A percentile compares a stretch with the other conserved stretches of the same genome.
Evolutionary conservation across 2,329 filamentous ascomycete species (phyloP).

Genomic region (Ophiognomonia clavigignenti-juglandacearum): DNA sequence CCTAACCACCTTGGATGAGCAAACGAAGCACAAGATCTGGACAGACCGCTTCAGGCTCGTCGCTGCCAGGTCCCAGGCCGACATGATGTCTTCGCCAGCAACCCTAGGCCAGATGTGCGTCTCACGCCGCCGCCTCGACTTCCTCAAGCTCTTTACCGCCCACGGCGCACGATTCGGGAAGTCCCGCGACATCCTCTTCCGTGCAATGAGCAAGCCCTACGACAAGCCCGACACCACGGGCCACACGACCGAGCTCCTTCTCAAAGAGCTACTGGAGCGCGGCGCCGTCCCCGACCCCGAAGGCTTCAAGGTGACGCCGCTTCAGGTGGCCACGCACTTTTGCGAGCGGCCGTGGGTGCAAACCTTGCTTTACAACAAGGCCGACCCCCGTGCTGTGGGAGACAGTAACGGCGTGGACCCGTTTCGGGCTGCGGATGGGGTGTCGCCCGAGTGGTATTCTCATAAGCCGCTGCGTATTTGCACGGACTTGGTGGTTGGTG

Average conservation of each 20-base stretch:
- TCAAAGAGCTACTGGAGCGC: slow-evolving; percentile 1
- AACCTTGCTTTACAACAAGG: no score
- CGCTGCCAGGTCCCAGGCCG: not conserved
- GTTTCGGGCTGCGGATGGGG: no score
- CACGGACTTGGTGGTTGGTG: no score
- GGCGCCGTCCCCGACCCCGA: not conserved
- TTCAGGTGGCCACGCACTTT: slow-evolving; percentile 2
- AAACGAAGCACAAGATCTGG: not conserved
- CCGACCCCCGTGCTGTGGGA: no score
- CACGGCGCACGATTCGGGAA: not conserved
- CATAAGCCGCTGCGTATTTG: no score
- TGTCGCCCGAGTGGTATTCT: no score
- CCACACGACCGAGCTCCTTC: not conserved
- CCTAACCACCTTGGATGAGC: no score
- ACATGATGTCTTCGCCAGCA: not conserved
- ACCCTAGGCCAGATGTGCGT: not conserved
- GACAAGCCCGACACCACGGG: not conserved
- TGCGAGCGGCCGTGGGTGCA: not conserved
- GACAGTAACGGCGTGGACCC: no score
- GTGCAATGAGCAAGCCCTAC: not conserved
- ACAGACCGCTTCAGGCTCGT: not conserved
- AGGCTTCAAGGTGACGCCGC: slow-evolving; percentile 1
- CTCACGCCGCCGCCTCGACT: not conserved
- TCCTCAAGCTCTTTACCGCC: not conserved
- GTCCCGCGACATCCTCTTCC: not conserved